Evolutionary conservation across 805 yeast species (phyloP).

Genomic region (Ascoidea asiatica): DNA sequence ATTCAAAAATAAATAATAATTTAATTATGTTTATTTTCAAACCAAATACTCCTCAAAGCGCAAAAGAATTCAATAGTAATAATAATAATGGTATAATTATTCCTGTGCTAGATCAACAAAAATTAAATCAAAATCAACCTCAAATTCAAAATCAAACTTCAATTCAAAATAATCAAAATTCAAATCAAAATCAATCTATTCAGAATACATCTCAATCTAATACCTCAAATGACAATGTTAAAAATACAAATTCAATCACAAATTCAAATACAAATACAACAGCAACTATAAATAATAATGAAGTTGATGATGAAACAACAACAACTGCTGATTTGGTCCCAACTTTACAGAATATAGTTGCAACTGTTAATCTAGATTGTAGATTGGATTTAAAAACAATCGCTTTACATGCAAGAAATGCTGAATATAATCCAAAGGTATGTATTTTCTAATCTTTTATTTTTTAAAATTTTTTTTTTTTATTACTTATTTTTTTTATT

Average conservation of each 20-base stretch:
- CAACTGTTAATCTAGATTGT: slow-evolving; percentile 94
- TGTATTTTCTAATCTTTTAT: background rate
- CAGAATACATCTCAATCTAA: too few relatives aligned
- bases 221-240: too few relatives aligned
- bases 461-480: slow-evolving; percentile 7
- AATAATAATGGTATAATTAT: too few relatives aligned
- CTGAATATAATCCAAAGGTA: slow-evolving; percentile 85
- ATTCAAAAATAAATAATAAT: too few relatives aligned
- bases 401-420: slow-evolving; percentile 97
- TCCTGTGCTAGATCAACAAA: background rate
- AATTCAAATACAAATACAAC: background rate
- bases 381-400: slow-evolving; percentile 92
- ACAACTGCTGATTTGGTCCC: slow-evolving; percentile 94
- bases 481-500: slow-evolving; percentile 7
- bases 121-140: background rate
- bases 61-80: background rate
- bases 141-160: background rate
- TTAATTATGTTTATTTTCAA: background rate
- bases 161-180: too few relatives aligned
- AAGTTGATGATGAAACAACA: slow-evolving; percentile 53
- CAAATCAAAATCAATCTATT: too few relatives aligned
- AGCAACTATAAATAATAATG: slow-evolving; percentile 8
- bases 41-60: background rate
- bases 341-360: slow-evolving; percentile 86
- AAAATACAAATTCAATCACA: too few relatives aligned